Percentiles rank a stretch among this genome's conserved stretches.
Evolutionary conservation across 1,284 basidiomycete genomes (phyloP).

Genomic region (Melanopsichium pennsylvanicum): DNA sequence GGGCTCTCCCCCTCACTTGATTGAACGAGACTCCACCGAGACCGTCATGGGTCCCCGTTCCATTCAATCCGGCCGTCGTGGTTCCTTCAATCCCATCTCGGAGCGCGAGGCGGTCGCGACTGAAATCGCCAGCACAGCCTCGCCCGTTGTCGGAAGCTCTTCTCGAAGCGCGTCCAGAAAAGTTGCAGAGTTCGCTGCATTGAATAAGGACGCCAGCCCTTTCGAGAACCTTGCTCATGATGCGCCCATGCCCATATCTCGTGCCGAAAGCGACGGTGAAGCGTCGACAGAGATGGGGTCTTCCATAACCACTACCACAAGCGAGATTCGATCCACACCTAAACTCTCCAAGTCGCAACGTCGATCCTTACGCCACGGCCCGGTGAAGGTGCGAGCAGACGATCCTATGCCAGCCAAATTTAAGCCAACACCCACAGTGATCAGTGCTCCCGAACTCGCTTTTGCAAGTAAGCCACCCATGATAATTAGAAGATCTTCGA

Average conservation of each 20-base stretch:
- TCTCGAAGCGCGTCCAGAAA: no score
- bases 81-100: constrained; percentile 41
- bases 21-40: constrained; percentile 48
- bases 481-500: constrained; percentile 47
- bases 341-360: constrained; percentile 30
- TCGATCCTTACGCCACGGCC: constrained; percentile 23
- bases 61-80: constrained; percentile 38
- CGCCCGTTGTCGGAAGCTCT: constrained; percentile 10
- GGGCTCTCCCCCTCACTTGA: constrained; percentile 26
- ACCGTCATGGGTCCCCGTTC: constrained; percentile 43
- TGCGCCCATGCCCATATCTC: constrained; percentile 1
- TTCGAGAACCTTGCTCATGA: constrained; percentile 8
- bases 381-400: constrained; percentile 34
- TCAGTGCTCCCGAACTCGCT: constrained; percentile 35
- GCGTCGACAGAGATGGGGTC: no score
- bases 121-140: constrained; percentile 20
- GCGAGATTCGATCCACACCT: neutral
- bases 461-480: constrained; percentile 43
- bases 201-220: no score
- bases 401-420: constrained; percentile 29
- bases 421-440: constrained; percentile 14
- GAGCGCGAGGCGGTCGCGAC: constrained; percentile 34
- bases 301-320: no score
- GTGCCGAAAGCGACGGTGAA: constrained; percentile 30
- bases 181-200: no score